phyloP scores from a whole-genome alignment of 2,329 filamentous ascomycete species.

The Calonectria hawksworthii region DNA sequence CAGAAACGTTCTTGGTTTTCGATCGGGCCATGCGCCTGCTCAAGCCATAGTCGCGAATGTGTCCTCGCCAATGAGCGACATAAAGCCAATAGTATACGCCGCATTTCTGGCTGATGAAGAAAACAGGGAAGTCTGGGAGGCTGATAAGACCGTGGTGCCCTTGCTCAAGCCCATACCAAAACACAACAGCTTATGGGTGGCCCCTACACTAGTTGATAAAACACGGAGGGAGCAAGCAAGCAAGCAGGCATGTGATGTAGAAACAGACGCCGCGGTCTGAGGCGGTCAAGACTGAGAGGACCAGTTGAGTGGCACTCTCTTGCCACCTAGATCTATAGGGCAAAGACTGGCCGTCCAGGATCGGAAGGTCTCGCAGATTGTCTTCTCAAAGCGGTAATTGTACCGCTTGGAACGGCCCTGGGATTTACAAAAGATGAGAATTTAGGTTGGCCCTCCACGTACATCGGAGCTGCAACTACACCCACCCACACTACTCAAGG shows the following conservation, averaged over 20 bases:
- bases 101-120: neutral
- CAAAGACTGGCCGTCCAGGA: neutral
- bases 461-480: neutral
- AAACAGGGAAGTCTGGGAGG: neutral
- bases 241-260: neutral
- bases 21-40: neutral
- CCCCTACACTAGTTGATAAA: neutral
- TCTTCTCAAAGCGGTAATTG: neutral
- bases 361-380: slow-evolving; percentile 2
- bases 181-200: neutral
- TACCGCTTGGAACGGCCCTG: neutral
- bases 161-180: neutral
- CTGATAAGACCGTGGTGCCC: neutral
- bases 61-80: neutral
- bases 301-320: neutral
- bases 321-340: neutral
- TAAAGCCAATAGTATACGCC: neutral
- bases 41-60: neutral
- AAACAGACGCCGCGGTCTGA: neutral
- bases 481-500: neutral
- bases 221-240: no score
- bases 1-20: neutral
- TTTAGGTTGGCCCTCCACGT: neutral
- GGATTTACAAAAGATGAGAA: neutral
- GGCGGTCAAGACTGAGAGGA: neutral